Percentiles rank a stretch among this genome's conserved stretches.
These are phyloP conservation scores for Scedosporium boydii DNA, from an alignment of 2,329 filamentous ascomycete species.

Conservation along the genomic window DNA sequence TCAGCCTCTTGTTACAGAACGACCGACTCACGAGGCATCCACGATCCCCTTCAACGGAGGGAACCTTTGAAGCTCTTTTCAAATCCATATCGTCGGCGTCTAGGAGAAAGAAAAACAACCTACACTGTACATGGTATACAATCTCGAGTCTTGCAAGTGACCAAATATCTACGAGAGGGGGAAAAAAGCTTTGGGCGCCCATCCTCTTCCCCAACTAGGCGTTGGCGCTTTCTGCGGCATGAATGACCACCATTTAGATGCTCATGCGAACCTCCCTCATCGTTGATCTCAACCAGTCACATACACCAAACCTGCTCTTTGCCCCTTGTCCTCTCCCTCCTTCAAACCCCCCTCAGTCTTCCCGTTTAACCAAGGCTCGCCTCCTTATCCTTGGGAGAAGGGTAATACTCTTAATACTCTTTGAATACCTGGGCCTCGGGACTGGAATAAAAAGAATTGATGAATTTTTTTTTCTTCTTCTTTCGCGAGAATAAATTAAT, in stretches of 20 bases:
- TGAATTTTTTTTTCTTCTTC: background rate
- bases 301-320: background rate
- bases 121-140: background rate
- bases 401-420: background rate
- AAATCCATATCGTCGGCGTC: background rate
- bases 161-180: too few relatives aligned
- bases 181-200: too few relatives aligned
- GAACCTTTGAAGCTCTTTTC: background rate
- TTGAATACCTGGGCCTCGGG: background rate
- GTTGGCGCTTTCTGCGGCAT: background rate
- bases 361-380: too few relatives aligned
- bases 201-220: background rate
- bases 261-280: background rate
- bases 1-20: background rate
- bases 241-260: slow-evolving; percentile 1
- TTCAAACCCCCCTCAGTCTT: background rate
- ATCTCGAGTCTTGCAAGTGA: too few relatives aligned
- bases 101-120: background rate
- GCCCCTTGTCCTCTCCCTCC: background rate
- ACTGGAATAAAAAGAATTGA: background rate
- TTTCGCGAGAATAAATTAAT: background rate
- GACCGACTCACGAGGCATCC: too few relatives aligned
- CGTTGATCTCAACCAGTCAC: background rate
- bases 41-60: too few relatives aligned
- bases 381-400: background rate